phyloP scores from a whole-genome alignment of 1,284 basidiomycete species.

The Coniferiporia weirii region DNA sequence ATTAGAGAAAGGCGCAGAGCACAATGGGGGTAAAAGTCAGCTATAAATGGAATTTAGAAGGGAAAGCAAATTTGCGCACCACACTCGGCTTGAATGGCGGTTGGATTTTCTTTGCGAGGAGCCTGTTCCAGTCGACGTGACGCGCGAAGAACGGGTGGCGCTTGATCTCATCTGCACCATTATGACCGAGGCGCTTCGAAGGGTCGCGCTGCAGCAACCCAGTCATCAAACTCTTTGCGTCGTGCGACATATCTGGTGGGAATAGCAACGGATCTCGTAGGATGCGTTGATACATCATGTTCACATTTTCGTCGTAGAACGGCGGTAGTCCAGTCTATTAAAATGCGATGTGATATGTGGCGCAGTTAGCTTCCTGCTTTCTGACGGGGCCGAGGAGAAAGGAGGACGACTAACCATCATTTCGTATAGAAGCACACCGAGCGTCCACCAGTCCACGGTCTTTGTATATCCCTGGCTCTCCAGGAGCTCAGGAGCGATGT shows the following conservation, averaged over 20 bases:
- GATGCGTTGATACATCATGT: slow-evolving; percentile 98
- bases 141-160: slow-evolving; percentile 93
- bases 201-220: slow-evolving; percentile 90
- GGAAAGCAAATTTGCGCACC: slow-evolving; percentile 40
- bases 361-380: not conserved
- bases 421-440: slow-evolving; percentile 96
- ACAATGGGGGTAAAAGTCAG: not conserved
- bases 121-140: slow-evolving; percentile 89
- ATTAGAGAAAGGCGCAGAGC: not conserved
- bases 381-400: not conserved
- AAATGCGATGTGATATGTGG: not conserved
- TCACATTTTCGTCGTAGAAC: slow-evolving; percentile 98
- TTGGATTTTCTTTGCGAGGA: slow-evolving; percentile 93
- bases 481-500: slow-evolving; percentile 92
- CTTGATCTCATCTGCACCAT: slow-evolving; percentile 96
- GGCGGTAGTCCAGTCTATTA: slow-evolving; percentile 88
- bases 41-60: not conserved
- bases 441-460: slow-evolving; percentile 99
- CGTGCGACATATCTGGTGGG: slow-evolving; percentile 83
- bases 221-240: slow-evolving; percentile 86
- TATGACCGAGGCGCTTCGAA: slow-evolving; percentile 76
- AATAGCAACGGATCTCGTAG: slow-evolving; percentile 92
- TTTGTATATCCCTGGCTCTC: slow-evolving; percentile 98
- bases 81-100: slow-evolving; percentile 98
- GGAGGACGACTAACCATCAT: slow-evolving; percentile 73